These are phyloP conservation scores for Jacaranda mimosifolia DNA, from an alignment of 257 asterid genomes.

Conservation along the genomic window DNA sequence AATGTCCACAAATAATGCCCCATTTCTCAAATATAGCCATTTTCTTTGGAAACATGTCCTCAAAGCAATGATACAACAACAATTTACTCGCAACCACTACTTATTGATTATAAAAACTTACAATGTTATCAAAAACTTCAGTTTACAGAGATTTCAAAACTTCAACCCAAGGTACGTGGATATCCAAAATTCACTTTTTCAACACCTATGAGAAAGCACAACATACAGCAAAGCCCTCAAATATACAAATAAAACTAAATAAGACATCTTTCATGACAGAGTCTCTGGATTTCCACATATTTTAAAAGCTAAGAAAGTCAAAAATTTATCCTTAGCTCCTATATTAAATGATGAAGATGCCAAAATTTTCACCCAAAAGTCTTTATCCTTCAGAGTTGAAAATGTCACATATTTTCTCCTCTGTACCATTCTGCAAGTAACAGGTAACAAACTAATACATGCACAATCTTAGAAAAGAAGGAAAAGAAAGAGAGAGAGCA, in stretches of 20 bases:
- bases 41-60: background rate
- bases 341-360: background rate
- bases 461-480: background rate
- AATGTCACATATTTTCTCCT: slow-evolving; percentile 10
- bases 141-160: too few species aligned
- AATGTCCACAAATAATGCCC: background rate
- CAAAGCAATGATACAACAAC: background rate
- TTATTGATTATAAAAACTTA: background rate
- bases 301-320: background rate
- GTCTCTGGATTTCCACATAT: background rate
- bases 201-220: background rate
- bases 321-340: background rate
- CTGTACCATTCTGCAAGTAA: background rate
- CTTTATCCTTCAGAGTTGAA: slow-evolving; percentile 9
- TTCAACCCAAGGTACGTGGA: background rate
- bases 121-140: too few species aligned
- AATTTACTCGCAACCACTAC: background rate
- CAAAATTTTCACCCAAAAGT: background rate
- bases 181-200: background rate
- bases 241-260: background rate
- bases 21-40: background rate
- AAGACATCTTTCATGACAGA: background rate
- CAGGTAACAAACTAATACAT: slow-evolving; percentile 4
- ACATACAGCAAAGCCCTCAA: background rate
- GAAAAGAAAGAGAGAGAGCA: background rate